phyloP scores from a whole-genome alignment of 192 early-diverging fungal genomes.

The Backusella parvicylindrica region DNA sequence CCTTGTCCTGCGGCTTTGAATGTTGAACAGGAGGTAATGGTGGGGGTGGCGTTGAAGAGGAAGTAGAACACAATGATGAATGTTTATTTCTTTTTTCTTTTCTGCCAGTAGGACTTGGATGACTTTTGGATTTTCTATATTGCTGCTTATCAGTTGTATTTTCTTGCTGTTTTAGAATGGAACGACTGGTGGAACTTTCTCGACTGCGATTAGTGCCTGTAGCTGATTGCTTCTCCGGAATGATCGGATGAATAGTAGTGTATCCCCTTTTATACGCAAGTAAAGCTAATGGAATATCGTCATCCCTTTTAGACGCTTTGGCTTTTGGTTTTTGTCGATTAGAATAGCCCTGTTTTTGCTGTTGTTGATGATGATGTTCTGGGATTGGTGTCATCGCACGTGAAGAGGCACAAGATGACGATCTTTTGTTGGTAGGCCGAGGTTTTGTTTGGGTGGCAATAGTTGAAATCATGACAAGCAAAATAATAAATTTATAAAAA shows the following conservation, averaged over 20 bases:
- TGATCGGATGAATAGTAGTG: conserved; percentile 3
- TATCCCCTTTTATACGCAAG: conserved; percentile 19
- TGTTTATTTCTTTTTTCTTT: neutral
- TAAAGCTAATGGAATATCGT: conserved; percentile 13
- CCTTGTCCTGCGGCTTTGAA: neutral
- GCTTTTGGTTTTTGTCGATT: neutral
- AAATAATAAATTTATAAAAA: neutral
- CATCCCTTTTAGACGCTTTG: conserved; percentile 1
- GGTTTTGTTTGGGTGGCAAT: neutral
- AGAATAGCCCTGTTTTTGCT: neutral
- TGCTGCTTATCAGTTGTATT: neutral
- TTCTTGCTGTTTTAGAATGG: neutral
- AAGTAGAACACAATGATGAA: neutral
- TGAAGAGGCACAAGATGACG: neutral
- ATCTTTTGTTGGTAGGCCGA: neutral
- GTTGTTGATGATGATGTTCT: neutral
- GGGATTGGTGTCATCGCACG: neutral
- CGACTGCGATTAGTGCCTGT: neutral
- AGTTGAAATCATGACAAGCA: neutral
- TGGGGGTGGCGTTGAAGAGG: neutral
- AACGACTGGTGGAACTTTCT: neutral
- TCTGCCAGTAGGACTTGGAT: neutral
- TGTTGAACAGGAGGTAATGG: neutral
- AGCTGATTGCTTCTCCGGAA: neutral
- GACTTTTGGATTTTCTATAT: neutral